Percentiles rank a stretch among this genome's conserved stretches.
These are phyloP conservation scores for Tolypocladium paradoxum DNA, from an alignment of 2,329 filamentous ascomycete species.

Conservation along the genomic window DNA sequence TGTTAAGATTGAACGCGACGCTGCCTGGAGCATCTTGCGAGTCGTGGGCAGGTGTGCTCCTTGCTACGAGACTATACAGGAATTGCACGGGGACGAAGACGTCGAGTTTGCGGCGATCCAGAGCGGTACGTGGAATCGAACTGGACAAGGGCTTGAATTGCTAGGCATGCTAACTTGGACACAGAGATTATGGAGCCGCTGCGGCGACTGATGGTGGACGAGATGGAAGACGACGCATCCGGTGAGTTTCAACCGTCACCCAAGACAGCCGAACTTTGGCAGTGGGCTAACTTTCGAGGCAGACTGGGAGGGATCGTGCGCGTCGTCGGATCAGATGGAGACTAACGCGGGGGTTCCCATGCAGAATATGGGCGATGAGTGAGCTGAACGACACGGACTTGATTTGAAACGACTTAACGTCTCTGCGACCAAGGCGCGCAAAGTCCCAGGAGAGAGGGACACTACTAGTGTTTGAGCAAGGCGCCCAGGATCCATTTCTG, in stretches of 20 bases:
- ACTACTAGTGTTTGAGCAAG: slow-evolving; percentile 2
- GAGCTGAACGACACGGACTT: slow-evolving; percentile 27
- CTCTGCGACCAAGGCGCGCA: neutral
- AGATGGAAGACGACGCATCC: slow-evolving; percentile 47
- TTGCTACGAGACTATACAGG: slow-evolving; percentile 26
- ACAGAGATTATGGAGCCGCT: slow-evolving; percentile 36
- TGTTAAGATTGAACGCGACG: slow-evolving; percentile 29
- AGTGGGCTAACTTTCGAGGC: neutral
- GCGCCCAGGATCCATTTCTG: slow-evolving; percentile 1
- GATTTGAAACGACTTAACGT: slow-evolving; percentile 8
- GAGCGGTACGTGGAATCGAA: slow-evolving; percentile 13
- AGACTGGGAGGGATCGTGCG: slow-evolving; percentile 47
- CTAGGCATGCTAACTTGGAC: slow-evolving; percentile 1
- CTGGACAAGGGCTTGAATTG: neutral
- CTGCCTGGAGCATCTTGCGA: slow-evolving; percentile 30
- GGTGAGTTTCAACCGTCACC: slow-evolving; percentile 31
- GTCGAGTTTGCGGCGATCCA: slow-evolving; percentile 15
- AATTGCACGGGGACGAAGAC: slow-evolving; percentile 18
- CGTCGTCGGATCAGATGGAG: slow-evolving; percentile 44
- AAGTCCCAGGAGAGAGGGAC: neutral
- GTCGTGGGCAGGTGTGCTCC: slow-evolving; percentile 30
- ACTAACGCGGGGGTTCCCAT: slow-evolving; percentile 35
- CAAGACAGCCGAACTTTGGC: neutral
- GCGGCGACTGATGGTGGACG: slow-evolving; percentile 42
- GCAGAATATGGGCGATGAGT: slow-evolving; percentile 20